Base-by-base conservation (phyloP, 1,139 yeast genomes). In the Hansenula sp. region DNA sequence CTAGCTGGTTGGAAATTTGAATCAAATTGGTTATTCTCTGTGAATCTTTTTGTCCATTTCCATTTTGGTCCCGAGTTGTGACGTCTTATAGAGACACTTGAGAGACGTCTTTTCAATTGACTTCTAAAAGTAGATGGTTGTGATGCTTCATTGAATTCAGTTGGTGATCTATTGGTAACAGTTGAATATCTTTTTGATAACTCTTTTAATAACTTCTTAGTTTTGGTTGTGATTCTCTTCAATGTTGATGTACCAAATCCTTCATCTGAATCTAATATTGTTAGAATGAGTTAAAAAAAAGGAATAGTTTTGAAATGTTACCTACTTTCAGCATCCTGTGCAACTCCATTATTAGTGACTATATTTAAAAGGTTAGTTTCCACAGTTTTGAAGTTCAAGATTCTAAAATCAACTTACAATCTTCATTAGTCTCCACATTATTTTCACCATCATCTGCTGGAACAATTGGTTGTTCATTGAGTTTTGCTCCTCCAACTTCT, bases 91-190 rank as follows among this genome's bases (percentile, higher is more conserved):
- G 45, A 42, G 10, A 35, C 39, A 11, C 28, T 36, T 3, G 47
- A 45, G 12, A 43, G 14, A 17, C 33, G 36, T 36, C 48, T 43
- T 26, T 42, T 46, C 33, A 45, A 27, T 18, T 42, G 43, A 29
- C 37, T 30, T 28, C 24, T 45, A 16, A 42, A 20, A 28, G 41
- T 39, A 19, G 38, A 34, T 7, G 32, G 37, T 19, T 41, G 29
- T 34, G 29, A 38, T 34, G 9, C 22, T 36, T 24, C 19, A 6
- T 28, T 28, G 19, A 16, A 8, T 11, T 18, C 16, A 21, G 31
- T 6, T 17, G 19, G 16, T 17, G 18, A 20, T 12, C 21, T 21
- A 2, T 2, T 9, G 18, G 18, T 14, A 5, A 14, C n/a, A 13
- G 14, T 21, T 25, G 27, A 16, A 16, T 32, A 32, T 19, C 16